A percentile compares a stretch with the other conserved stretches of the same genome.
phyloP scores from a whole-genome alignment of 2,329 filamentous ascomycete species.

The Ophiostoma sp. region DNA sequence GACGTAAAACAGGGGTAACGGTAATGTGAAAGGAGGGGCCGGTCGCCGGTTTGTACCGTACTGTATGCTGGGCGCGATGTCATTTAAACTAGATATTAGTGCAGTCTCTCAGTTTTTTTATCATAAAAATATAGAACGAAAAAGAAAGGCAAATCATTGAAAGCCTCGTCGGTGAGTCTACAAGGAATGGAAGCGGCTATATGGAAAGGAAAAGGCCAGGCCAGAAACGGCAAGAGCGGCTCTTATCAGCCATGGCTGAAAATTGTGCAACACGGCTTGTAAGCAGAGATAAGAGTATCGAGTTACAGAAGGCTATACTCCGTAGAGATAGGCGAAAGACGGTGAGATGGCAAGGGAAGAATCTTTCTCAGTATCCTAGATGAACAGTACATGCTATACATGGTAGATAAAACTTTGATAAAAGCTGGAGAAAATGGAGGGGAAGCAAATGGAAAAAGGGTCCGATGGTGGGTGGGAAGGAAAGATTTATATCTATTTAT shows the following conservation, averaged over 20 bases:
- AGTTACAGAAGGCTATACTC: neutral
- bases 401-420: neutral
- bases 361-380: neutral
- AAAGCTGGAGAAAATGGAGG: neutral
- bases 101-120: neutral
- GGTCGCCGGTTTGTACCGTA: slow-evolving; percentile 1
- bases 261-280: neutral
- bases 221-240: neutral
- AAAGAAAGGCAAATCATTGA: neutral
- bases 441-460: neutral
- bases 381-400: neutral
- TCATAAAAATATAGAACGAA: neutral
- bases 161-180: neutral
- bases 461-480: neutral
- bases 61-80: neutral
- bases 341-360: neutral
- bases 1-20: slow-evolving; percentile 23
- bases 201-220: neutral
- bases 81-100: neutral
- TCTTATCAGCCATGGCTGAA: neutral
- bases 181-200: neutral
- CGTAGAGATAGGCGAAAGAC: neutral
- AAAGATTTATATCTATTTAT: slow-evolving; percentile 1
- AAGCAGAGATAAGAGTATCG: neutral
- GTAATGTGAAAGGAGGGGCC: slow-evolving; percentile 15